These are phyloP conservation scores for Arachis monticola DNA, from an alignment of 331 rosid species.

Conservation along the genomic window DNA sequence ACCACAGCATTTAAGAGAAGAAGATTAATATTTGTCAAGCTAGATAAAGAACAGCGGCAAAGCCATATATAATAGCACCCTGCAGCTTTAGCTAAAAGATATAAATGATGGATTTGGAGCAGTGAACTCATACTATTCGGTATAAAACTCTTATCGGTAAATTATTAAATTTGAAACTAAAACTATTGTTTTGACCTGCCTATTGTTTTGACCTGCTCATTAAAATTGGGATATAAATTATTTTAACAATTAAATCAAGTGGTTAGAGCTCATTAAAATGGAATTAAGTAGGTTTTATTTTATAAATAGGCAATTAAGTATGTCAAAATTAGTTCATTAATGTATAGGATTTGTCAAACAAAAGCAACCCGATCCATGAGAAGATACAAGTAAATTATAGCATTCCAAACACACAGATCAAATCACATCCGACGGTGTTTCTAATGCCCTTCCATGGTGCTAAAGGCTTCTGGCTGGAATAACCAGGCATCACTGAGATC, in stretches of 20 bases:
- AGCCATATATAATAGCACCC: not conserved
- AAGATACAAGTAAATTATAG: not conserved
- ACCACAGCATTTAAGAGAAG: conserved; percentile 23
- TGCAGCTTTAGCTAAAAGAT: not conserved
- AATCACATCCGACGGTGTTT: not conserved
- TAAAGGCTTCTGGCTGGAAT: not conserved
- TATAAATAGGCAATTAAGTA: not conserved
- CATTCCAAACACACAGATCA: not conserved
- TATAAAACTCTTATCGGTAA: not conserved
- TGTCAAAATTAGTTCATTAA: not conserved
- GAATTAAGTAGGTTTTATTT: not conserved
- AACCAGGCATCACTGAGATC: not conserved
- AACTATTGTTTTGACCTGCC: not conserved
- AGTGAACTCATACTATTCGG: not conserved
- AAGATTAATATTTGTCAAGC: not conserved
- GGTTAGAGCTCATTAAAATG: not conserved
- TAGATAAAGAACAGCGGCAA: conserved; percentile 1
- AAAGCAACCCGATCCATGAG: not conserved
- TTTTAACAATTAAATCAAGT: not conserved
- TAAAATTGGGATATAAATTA: not conserved
- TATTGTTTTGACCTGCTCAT: not conserved
- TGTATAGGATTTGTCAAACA: not conserved
- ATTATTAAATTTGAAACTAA: not conserved
- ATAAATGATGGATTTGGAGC: conserved; percentile 1
- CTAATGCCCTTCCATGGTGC: not conserved